These are phyloP conservation scores for Aspergillus sp. DNA, from an alignment of 2,329 filamentous ascomycete genomes.

Conservation along the genomic window DNA sequence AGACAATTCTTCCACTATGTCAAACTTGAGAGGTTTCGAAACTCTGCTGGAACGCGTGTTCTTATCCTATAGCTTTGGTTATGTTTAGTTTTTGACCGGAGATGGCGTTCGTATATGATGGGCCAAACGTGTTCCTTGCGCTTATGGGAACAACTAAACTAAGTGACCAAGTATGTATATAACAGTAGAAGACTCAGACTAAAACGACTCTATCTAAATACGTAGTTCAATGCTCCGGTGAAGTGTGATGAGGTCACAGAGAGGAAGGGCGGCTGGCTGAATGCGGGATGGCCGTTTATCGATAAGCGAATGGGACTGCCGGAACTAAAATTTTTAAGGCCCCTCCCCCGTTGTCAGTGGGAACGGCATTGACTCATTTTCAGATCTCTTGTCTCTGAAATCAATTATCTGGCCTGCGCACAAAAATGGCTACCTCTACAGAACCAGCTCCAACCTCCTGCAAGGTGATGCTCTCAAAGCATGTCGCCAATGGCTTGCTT, in stretches of 20 bases:
- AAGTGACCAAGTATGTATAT: neutral
- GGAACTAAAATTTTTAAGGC: conserved; percentile 24
- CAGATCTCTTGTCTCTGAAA: neutral
- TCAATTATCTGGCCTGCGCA: conserved; percentile 3
- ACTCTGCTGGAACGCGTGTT: no score
- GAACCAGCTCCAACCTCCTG: conserved; percentile 55
- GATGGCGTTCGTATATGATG: neutral
- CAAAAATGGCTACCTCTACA: conserved; percentile 34
- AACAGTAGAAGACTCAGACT: neutral
- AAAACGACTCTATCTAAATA: neutral
- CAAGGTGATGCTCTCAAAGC: conserved; percentile 88
- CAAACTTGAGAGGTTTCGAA: no score
- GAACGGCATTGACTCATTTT: conserved; percentile 5
- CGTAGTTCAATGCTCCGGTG: neutral
- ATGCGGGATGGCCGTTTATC: conserved; percentile 35
- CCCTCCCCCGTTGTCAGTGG: conserved; percentile 18
- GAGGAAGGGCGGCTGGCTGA: conserved; percentile 18
- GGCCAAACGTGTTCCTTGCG: neutral
- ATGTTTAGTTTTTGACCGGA: neutral
- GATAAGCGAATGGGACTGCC: conserved; percentile 39
- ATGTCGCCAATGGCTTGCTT: conserved; percentile 79
- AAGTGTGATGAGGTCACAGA: conserved; percentile 4
- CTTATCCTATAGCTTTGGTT: no score
- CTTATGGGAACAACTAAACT: neutral
- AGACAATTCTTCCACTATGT: neutral